Evolutionary conservation across 208 protist species (phyloP).

Genomic region (Leishmania tarentolae): DNA sequence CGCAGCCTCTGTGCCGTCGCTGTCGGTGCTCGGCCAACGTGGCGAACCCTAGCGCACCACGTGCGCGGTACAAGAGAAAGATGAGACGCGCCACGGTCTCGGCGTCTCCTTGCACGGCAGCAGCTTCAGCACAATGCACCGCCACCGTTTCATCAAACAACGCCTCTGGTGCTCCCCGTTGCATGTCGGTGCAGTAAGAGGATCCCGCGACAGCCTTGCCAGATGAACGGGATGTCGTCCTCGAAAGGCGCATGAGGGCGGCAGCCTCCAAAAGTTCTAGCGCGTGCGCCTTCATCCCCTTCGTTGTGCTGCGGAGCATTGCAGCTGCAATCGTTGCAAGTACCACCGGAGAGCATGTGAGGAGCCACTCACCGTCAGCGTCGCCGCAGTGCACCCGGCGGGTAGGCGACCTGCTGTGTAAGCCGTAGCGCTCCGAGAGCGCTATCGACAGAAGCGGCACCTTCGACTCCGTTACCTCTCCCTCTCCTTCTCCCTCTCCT

Average conservation of each 20-base stretch:
- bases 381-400: neutral
- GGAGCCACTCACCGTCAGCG: slow-evolving; percentile 31
- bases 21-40: slow-evolving; percentile 30
- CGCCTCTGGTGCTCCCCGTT: neutral
- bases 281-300: slow-evolving; percentile 25
- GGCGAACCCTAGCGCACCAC: slow-evolving; percentile 36
- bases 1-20: slow-evolving; percentile 6
- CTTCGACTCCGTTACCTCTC: neutral
- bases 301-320: slow-evolving; percentile 34
- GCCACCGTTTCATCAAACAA: slow-evolving; percentile 52
- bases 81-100: slow-evolving; percentile 71
- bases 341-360: slow-evolving; percentile 26
- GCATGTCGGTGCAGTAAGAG: neutral
- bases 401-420: slow-evolving; percentile 1
- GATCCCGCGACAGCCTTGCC: neutral
- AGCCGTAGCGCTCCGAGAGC: slow-evolving; percentile 10
- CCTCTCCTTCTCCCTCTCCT: neutral
- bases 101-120: slow-evolving; percentile 51
- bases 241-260: slow-evolving; percentile 36
- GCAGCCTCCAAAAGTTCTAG: slow-evolving; percentile 45
- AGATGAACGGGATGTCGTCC: neutral
- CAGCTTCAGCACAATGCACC: slow-evolving; percentile 63
- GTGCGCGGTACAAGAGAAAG: slow-evolving; percentile 63
- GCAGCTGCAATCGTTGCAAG: slow-evolving; percentile 40
- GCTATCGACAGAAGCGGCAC: slow-evolving; percentile 8